Evolutionary conservation across 495 filamentous ascomycete species (phyloP).

Genomic region (Podospora pseudocomata): DNA sequence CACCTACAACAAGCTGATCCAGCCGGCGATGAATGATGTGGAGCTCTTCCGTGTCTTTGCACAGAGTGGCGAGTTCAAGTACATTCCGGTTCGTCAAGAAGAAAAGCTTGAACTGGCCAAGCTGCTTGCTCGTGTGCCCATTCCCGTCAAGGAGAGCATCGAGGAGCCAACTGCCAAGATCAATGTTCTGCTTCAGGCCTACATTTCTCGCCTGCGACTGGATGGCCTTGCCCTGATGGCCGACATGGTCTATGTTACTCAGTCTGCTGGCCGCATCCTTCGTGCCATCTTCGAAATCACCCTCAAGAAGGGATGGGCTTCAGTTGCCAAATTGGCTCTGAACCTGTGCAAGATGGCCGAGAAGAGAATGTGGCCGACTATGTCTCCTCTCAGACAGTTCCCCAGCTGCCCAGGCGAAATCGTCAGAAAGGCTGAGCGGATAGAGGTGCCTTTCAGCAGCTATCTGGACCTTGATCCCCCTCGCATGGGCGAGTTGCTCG

Average conservation of each 20-base stretch:
- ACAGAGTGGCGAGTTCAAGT: constrained; percentile 97
- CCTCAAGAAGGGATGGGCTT: constrained; percentile 93
- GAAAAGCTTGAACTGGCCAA: constrained; percentile 96
- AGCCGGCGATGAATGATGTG: constrained; percentile 84
- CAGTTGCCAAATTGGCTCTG: constrained; percentile 85
- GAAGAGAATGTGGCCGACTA: constrained; percentile 98
- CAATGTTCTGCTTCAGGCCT: constrained; percentile 97
- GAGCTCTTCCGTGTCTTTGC: constrained; percentile 98
- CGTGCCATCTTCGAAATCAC: constrained; percentile 95
- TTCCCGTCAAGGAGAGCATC: constrained; percentile 95
- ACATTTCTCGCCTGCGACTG: constrained; percentile 90
- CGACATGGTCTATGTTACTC: constrained; percentile 97
- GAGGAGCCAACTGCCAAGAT: constrained; percentile 98
- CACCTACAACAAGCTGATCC: constrained; percentile 92
- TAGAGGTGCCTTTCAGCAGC: constrained; percentile 87
- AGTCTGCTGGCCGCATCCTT: constrained; percentile 93
- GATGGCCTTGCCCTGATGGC: constrained; percentile 96
- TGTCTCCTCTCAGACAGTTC: constrained; percentile 93
- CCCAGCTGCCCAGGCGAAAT: constrained; percentile 77
- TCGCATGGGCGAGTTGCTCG: constrained; percentile 92
- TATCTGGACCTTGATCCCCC: constrained; percentile 97
- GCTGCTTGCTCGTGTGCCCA: constrained; percentile 80
- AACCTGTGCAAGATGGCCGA: constrained; percentile 99
- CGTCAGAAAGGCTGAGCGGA: constrained; percentile 84
- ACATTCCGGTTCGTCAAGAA: constrained; percentile 95